Percentiles rank a stretch among this genome's conserved stretches.
phyloP scores from a whole-genome alignment of 176 grass and related monocot genomes.

The Lolium perenne region DNA sequence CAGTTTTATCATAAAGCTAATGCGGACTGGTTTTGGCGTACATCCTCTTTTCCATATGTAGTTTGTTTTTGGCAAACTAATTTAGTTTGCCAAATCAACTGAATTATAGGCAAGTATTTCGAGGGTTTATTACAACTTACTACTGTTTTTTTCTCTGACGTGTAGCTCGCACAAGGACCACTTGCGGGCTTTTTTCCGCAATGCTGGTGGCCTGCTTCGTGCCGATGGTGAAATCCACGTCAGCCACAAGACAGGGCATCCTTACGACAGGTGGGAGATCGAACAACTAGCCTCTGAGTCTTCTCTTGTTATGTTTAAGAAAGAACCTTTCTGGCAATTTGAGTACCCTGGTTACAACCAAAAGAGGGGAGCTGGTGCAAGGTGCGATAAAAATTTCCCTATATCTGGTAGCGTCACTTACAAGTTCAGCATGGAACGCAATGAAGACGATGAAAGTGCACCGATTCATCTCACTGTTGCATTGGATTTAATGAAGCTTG shows the following conservation, averaged over 20 bases:
- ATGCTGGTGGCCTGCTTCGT: slow-evolving; percentile 41
- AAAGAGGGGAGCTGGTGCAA: slow-evolving; percentile 54
- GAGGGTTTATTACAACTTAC: no score
- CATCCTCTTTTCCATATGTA: no score
- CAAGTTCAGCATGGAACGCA: slow-evolving; percentile 33
- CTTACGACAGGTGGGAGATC: slow-evolving; percentile 47
- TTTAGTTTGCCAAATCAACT: no score
- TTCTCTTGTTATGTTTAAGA: slow-evolving; percentile 45
- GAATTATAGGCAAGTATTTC: no score
- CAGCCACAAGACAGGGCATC: slow-evolving; percentile 44
- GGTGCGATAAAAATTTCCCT: slow-evolving; percentile 40
- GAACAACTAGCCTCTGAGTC: slow-evolving; percentile 36
- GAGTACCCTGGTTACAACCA: slow-evolving; percentile 61
- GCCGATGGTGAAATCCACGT: slow-evolving; percentile 63
- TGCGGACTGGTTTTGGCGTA: not conserved
- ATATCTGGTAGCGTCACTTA: slow-evolving; percentile 44
- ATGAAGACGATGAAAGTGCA: not conserved
- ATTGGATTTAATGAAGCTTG: not conserved
- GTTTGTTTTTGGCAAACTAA: no score
- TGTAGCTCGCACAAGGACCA: slow-evolving; percentile 53
- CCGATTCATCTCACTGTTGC: not conserved
- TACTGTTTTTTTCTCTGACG: no score
- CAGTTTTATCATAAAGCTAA: not conserved
- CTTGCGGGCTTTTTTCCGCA: slow-evolving; percentile 36
- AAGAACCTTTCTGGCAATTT: slow-evolving; percentile 33